These are phyloP conservation scores for Dicorynia guianensis DNA, from an alignment of 306 rosid genomes.

Conservation along the genomic window DNA sequence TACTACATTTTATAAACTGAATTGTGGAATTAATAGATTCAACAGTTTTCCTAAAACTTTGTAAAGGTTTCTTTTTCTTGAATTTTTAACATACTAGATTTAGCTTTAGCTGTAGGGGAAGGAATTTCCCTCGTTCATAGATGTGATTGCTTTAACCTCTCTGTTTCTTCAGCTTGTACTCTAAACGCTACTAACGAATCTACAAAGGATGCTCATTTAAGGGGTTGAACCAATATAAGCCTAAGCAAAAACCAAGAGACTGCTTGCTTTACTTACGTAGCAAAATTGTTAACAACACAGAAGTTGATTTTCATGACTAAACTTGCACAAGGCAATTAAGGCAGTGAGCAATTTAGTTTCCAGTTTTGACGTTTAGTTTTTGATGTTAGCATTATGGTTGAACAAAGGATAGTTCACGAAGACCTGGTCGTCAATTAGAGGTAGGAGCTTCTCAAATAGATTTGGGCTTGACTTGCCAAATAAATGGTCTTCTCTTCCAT, in stretches of 20 bases:
- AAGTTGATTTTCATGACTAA: slow-evolving; percentile 44
- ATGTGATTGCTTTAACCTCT: no score
- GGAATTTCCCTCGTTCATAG: no score
- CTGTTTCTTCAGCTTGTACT: no score
- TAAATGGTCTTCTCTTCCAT: slow-evolving; percentile 53
- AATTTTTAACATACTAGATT: no score
- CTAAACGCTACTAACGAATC: no score
- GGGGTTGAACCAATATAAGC: slow-evolving; percentile 4
- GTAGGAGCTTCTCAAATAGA: slow-evolving; percentile 56
- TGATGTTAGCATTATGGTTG: slow-evolving; percentile 42
- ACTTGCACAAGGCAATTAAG: slow-evolving; percentile 41
- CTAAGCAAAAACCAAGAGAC: slow-evolving; percentile 11
- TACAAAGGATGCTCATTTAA: not conserved
- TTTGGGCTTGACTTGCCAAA: slow-evolving; percentile 49
- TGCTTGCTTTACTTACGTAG: not conserved
- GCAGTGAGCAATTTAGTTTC: slow-evolving; percentile 16
- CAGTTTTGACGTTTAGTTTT: slow-evolving; percentile 38
- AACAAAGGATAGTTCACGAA: slow-evolving; percentile 60
- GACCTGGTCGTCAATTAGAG: slow-evolving; percentile 62
- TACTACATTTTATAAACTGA: no score
- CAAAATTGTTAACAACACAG: not conserved
- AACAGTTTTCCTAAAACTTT: no score
- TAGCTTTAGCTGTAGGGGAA: no score
- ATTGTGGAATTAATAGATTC: no score
- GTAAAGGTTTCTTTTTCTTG: no score